Conservation (phyloP, 129 eudicot genomes). For the Solidago caesia region DNA sequence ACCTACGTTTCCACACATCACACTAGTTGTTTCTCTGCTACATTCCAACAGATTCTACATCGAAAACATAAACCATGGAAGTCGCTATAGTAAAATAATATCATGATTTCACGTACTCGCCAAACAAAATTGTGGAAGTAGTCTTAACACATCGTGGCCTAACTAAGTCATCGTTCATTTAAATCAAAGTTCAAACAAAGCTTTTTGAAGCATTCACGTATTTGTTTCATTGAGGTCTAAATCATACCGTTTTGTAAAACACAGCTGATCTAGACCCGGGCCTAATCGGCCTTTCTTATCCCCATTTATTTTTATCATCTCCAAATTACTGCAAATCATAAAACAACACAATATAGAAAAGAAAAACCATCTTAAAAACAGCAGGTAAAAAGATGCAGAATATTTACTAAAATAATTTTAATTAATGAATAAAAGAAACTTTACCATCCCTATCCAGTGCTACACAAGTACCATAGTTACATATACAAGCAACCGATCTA, state of each 20-base stretch:
- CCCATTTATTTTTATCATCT: not conserved
- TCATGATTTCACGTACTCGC: not conserved
- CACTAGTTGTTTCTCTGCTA: slow-evolving; percentile 1
- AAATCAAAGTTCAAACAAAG: not conserved
- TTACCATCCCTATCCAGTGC: slow-evolving; percentile 14
- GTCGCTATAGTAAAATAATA: not conserved
- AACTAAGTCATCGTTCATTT: not conserved
- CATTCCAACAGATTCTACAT: slow-evolving; percentile 23
- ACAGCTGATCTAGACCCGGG: not conserved
- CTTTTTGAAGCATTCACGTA: not conserved
- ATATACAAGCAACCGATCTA: slow-evolving; percentile 40
- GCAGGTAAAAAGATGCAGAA: slow-evolving; percentile 6
- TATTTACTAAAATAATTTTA: slow-evolving; percentile 17
- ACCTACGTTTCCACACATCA: not conserved
- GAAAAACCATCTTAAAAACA: not conserved
- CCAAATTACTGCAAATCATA: slow-evolving; percentile 8
- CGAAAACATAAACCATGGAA: not conserved
- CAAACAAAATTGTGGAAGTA: not conserved
- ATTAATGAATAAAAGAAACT: slow-evolving; percentile 33
- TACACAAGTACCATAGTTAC: slow-evolving; percentile 34
- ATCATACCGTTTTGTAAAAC: too few relatives aligned
- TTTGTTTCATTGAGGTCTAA: not conserved
- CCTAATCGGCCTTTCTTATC: not conserved
- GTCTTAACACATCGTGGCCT: not conserved
- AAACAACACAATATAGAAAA: slow-evolving; percentile 1